A percentile compares a stretch with the other conserved stretches of the same genome.
Conservation (phyloP, 2,329 filamentous ascomycete genomes). For the Dichotomopilus funicola region DNA sequence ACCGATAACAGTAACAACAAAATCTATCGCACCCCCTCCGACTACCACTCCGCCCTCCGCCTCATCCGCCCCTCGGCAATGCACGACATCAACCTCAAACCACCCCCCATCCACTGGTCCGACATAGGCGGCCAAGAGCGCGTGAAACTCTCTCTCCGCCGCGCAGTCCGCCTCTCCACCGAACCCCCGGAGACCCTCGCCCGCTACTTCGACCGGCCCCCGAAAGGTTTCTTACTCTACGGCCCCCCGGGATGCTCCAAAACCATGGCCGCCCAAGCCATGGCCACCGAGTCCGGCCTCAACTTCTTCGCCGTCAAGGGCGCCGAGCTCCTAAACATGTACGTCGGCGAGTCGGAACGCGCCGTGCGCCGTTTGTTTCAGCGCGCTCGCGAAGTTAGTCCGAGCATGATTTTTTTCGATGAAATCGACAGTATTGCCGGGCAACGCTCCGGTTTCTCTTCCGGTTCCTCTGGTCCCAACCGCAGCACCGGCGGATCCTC, state of each 20-base stretch:
- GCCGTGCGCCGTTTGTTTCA: slow-evolving; percentile 79
- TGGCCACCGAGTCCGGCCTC: slow-evolving; percentile 82
- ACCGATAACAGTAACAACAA: slow-evolving; percentile 22
- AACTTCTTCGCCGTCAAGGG: slow-evolving; percentile 96
- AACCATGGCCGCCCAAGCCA: slow-evolving; percentile 82
- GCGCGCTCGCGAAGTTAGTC: slow-evolving; percentile 75
- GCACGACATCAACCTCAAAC: slow-evolving; percentile 82
- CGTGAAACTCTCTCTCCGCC: slow-evolving; percentile 58
- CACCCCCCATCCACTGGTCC: slow-evolving; percentile 75
- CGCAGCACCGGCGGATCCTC: slow-evolving; percentile 16
- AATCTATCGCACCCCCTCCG: slow-evolving; percentile 34
- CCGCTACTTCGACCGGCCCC: slow-evolving; percentile 46
- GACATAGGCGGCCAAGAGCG: slow-evolving; percentile 81
- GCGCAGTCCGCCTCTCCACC: slow-evolving; percentile 40
- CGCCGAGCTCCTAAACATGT: slow-evolving; percentile 91
- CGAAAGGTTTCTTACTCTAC: slow-evolving; percentile 82
- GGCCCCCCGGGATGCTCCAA: slow-evolving; percentile 93
- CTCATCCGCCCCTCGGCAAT: slow-evolving; percentile 76
- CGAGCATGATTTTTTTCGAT: slow-evolving; percentile 94
- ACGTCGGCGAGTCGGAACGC: slow-evolving; percentile 89
- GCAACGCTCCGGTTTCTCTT: slow-evolving; percentile 38
- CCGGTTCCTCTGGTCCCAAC: background rate
- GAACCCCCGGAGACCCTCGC: slow-evolving; percentile 29
- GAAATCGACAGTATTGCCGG: slow-evolving; percentile 84
- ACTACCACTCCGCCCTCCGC: slow-evolving; percentile 60